Base-by-base conservation (phyloP, 192 early-diverging fungal species). In the Podila horticola region DNA sequence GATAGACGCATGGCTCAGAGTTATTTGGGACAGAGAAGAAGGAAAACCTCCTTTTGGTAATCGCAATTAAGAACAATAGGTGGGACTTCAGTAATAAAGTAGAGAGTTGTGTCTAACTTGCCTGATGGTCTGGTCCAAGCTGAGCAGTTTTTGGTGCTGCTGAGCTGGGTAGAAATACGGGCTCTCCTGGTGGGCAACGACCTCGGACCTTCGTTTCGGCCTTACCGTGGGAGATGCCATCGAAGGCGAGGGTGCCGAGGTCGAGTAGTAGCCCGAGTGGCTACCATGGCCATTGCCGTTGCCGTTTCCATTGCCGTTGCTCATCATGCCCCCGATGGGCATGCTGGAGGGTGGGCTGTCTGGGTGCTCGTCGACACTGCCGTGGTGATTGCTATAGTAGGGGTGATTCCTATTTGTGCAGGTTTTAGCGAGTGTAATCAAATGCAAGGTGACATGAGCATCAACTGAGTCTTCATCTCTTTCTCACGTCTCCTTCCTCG, bases 111-210 rank as follows among this genome's bases (percentile, higher is more conserved):
- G 33, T 22, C 1, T 4, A 24, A 62, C 66, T 58, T 84, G 88
- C 88, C 85, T 79, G 65, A 72, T 83, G 9, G 87, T 70, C 64
- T 84, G 83, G 66, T 94, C 92, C 69, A 91, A 87, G 66, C 86
- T 91, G 77, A 82, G 86, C 2, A 96, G 64, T n/a, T 88, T 88
- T 59, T 86, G 81, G n/a, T 86, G 62, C 52, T 95, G 94, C 55
- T 87, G 86, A 11, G 91, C 92, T 2, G 85, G 74, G 45, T 84
- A 88, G 66, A 96, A 96, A 63, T 92, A 92, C 8, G 92, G 92
- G 20, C 88, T 89, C 10, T 89, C 84, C 62, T 89, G 85, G 29
- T 86, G 81, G 0, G 86, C 75, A 62, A 87, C 79, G 34, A 83
- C 71, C 17, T 86, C 75, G 4, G 71, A 74, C 4, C 71, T 67